Base-by-base conservation (phyloP, 192 early-diverging fungal species). In the Coemansia sp. region DNA sequence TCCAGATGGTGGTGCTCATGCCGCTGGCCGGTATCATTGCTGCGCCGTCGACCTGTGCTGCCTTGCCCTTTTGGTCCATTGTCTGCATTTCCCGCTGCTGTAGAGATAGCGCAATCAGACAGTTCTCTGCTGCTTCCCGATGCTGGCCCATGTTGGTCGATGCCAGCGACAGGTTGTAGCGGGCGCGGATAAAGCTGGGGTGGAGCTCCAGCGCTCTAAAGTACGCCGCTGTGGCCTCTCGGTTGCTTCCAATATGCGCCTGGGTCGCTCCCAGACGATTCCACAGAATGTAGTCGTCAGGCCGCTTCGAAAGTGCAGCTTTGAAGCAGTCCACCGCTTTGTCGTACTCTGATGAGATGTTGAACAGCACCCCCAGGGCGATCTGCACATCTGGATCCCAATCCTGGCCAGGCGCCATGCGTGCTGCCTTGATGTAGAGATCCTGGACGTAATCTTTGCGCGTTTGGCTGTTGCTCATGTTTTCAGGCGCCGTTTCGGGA, bases 241-340 rank as follows among this genome's bases (percentile, higher is more conserved):
- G 51, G 16, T 87, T 82, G 41, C 89, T 76, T n/a, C 81, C 81
- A 12, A 88, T 81, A 61, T 99, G 97, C 18, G 95, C 97, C 37
- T 94, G 81, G 0, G 95, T 99, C 4, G 97, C 97, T 7, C 97
- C 97, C 21, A 98, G 82, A 57, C 93, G 92, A 80, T 98, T 98
- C 92, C 92, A 99, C 35, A 97, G 79, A 62, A 94, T 76, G 67
- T 95, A 96, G 65, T 97, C 92, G 70, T 87, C 80, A 11, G 97
- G 97, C 15, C 89, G 81, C 19, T 82, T 82, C 14, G 86, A 83
- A 36, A 99, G 70, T 35, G 94, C 94, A 0, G 94, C 86, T 53
- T 88, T 84, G 79, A 99, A 99, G 68, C 97, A 99, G 63, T 99
- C 97, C 7, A 94, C 81, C 1, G 97, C 95, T 81, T 99, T 99